A percentile compares a stretch with the other conserved stretches of the same genome.
These are phyloP conservation scores for Protomyces gravidus DNA, from an alignment of 1,139 yeast genomes.

Conservation along the genomic window DNA sequence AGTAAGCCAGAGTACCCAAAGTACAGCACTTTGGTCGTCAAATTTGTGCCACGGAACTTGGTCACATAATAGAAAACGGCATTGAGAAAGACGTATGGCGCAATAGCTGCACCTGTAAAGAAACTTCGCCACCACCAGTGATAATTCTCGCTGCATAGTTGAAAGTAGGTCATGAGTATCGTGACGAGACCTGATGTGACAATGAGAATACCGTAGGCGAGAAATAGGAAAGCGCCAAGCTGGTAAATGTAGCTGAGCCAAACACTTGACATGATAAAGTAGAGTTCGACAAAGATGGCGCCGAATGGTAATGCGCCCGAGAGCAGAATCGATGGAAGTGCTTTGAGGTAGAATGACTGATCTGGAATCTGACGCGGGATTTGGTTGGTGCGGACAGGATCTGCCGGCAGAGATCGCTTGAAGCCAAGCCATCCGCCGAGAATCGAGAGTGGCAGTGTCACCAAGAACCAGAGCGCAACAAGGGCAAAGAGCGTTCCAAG, in stretches of 20 bases:
- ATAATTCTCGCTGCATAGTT: constrained; percentile 85
- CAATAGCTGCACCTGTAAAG: constrained; percentile 83
- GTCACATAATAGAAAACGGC: constrained; percentile 53
- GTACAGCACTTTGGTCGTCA: constrained; percentile 71
- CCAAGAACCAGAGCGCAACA: constrained; percentile 73
- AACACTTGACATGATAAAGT: constrained; percentile 76
- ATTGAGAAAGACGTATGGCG: constrained; percentile 77
- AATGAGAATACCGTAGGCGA: constrained; percentile 73
- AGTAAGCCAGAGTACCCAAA: constrained; percentile 79
- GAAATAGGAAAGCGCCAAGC: constrained; percentile 94
- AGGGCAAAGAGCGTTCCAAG: constrained; percentile 82
- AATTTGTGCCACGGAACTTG: constrained; percentile 65
- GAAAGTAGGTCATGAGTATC: constrained; percentile 72
- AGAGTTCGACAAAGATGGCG: constrained; percentile 64
- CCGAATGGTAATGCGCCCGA: constrained; percentile 86
- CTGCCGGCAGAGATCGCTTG: constrained; percentile 54
- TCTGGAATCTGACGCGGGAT: constrained; percentile 93
- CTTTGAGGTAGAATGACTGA: constrained; percentile 78
- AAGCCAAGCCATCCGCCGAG: constrained; percentile 75
- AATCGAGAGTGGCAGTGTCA: constrained; percentile 79
- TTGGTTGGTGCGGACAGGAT: constrained; percentile 71
- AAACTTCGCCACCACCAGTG: constrained; percentile 90
- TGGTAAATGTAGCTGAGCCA: constrained; percentile 94
- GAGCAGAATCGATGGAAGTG: constrained; percentile 62
- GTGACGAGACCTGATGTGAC: constrained; percentile 79